Base-by-base conservation (phyloP, 306 rosid genomes). In the Morella rubra region DNA sequence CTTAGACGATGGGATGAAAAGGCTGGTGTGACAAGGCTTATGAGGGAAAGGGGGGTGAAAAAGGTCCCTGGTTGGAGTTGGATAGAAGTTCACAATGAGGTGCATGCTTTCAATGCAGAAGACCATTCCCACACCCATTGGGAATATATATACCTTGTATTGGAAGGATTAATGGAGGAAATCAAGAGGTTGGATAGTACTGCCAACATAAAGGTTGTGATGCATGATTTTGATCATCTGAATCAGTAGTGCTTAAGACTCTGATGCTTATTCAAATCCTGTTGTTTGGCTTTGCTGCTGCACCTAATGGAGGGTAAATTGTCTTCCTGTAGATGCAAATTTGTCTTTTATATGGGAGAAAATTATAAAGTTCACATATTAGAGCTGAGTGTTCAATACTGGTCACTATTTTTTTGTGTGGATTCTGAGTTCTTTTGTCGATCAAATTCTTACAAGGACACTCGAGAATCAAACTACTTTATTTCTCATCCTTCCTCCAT, bases 11-110 rank as follows among this genome's bases (percentile, higher is more conserved):
- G 96, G 98, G 84, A 81, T 56, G 91, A 87, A 62, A 88, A 86
- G 76, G 97, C 92, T 73, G 80, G 81, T 6, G 73, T 93, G 65
- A 87, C 89, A 64, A 91, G 85, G 89, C 77, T 91, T 75, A 93
- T 90, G 97, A 86, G 88, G 74, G 88, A 90, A 67, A 88, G 91
- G 76, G 88, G 91, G 46, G 96, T 91, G 75, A 91, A 85, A 69
- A 91, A 91, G 83, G 87, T 90, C 75, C 96, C 93, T 16, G 93
- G 97, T 80, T 93, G 91, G 90, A 90, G 96, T 85, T 93, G 98
- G 98, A 87, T 90, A 60, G 96, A 91, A 86, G 84, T 86, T 52
- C 76, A 87, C 70, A 90, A 87, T 70, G 73, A 90, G 73, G 92
- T 88, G 53, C 89, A 88, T 75, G 90, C 97, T 64, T 93, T 91